A percentile compares a stretch with the other conserved stretches of the same genome.
Conservation (phyloP, 192 early-diverging fungal species). For the Neocallimastix lanati region DNA sequence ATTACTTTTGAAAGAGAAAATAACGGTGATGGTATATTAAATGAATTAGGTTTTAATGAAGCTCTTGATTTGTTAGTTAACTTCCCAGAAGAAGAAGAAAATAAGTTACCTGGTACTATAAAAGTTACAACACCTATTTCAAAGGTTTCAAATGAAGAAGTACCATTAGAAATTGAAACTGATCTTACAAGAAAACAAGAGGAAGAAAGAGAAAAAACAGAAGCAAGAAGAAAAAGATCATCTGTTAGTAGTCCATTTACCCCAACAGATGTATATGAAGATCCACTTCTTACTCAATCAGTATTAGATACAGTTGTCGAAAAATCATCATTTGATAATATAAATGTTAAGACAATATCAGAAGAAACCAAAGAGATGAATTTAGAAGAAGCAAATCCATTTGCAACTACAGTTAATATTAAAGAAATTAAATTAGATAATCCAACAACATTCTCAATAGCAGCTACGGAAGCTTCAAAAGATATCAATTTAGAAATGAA, state of each 20-base stretch:
- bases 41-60: neutral
- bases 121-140: neutral
- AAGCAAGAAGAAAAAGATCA: neutral
- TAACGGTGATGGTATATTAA: neutral
- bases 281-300: neutral
- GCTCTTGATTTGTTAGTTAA: neutral
- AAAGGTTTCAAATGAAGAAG: neutral
- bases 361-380: neutral
- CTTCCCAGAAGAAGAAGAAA: neutral
- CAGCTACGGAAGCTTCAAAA: no score
- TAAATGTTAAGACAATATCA: neutral
- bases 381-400: no score
- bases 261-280: neutral
- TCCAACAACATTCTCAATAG: no score
- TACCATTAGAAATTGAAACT: neutral
- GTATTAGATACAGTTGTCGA: neutral
- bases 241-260: neutral
- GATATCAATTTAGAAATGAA: no score
- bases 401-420: neutral
- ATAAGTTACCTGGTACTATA: neutral
- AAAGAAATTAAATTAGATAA: no score
- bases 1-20: neutral
- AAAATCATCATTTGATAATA: neutral
- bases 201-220: neutral
- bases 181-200: neutral